Evolutionary conservation across 805 yeast genomes (phyloP), one percentile per base, ranked within the genome.

Genomic region (Metschnikowia chrysomelidarum): DNA sequence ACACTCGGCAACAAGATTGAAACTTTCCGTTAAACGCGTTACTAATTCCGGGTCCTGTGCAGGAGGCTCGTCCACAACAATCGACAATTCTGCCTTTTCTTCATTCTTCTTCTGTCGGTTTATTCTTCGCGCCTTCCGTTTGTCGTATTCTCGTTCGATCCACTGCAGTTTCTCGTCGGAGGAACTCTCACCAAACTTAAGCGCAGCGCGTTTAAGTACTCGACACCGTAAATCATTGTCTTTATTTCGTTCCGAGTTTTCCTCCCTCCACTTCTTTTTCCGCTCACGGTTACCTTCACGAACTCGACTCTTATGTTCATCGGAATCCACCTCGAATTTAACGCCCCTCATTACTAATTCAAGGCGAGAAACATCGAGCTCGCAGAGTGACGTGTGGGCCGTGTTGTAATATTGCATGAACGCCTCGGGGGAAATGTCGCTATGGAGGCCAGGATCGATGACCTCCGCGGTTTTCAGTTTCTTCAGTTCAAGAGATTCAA

Each of bases 221-320:
- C 98, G 68, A 0, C 85, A 77, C 34, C 95, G 71, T 36, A 91
- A 65, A 54, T 91, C 98, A 50, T 87, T 82, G 56, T 88, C 96
- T 62, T 86, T 82, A 58, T 89, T 89, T 46, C 93, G 71, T 41
- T 82, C 82, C 7, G 76, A 73, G 53, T 91, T 87, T 18, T 76
- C 80, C 45, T 79, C 89, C 51, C 95, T 70, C 95, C 95, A 87
- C 46, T 76, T 74, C 61, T 83, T 80, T 62, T 87, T 87, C 14
- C 95, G 66, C 35, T 79, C 85, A 30, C 95, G 66, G 51, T 87
- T 87, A 30, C 79, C 89, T 17, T 72, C 49, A 31, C 88, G 62
- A 8, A 80, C 65, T 42, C 76, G 71, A 49, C 81, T 87, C 42
- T 72, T 72, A 30, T 66, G 63, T 40, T 71, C 75, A 7, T 57